Base-by-base conservation (phyloP, 2,329 filamentous ascomycete species). In the Aaosphaeria pasadenensis region DNA sequence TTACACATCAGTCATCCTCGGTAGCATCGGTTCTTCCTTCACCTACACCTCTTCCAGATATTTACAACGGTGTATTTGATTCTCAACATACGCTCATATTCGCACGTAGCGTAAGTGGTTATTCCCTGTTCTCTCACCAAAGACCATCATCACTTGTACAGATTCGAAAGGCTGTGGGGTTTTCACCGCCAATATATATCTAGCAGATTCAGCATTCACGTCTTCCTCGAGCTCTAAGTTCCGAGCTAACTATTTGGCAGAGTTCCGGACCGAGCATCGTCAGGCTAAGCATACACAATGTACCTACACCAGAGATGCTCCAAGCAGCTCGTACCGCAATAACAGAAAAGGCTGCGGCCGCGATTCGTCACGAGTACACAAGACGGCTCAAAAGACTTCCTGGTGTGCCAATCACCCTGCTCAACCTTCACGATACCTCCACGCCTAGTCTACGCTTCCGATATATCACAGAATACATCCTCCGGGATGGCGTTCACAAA, bases 401-500 rank as follows among this genome's bases (percentile, higher is more conserved):
- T 46, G 61, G 71, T 45, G 60, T 62, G 4, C 54, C 54, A 0
- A 77, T 90, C 29, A 81, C 80, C 0, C 77, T 91, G 1, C 71
- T 84, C 44, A 92, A 92, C 61, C 71, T 77, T 0, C 69, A 81
- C 2, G 84, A 87, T 55, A 69, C 77, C 1, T 48, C 75, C 58
- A 55, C 77, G 57, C 79, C 78, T 0, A 84, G 87, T 0, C 69
- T 81, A 0, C 72, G 80, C 36, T 95, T 94, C 57, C 75, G 75
- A 0, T 92, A 91, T 64, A 85, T 91, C 45, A 74, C 84, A 5
- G 69, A 77, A 1, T 84, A 83, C 7, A 72, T 86, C 4, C 74
- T 88, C 1, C 71, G 79, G 3, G 57, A 77, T 1, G 86, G 82
- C 17, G 85, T 92, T 0, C 66, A 79, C 39, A 75, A 78, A 9